Evolutionary conservation across 139 green algal genomes (phyloP), one percentile per base, ranked within the genome.

Genomic region (Chlamydomonas incerta): DNA sequence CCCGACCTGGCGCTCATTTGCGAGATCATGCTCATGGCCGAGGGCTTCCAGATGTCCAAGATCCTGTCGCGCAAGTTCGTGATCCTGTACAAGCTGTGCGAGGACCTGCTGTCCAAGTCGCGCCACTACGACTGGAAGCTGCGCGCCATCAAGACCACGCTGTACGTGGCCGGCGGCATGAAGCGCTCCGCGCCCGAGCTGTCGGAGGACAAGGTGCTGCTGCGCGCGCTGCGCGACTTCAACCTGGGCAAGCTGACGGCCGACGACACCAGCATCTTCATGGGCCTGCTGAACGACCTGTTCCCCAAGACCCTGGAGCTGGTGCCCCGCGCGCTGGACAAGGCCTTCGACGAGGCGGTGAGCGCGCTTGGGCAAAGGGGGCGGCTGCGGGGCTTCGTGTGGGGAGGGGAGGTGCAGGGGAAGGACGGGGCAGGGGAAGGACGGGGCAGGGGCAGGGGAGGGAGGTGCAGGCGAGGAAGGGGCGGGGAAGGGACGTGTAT

Each of bases 71-170:
- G 96, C 87, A 98, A 98, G 92, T 98, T 98, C 88, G 93, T 99
- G 31, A 97, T 97, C 66, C 90, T 99, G 76, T 98, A 99, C 93
- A 96, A 94, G 86, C 93, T 98, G 52, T 98, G 95, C 88, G 94
- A 98, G 87, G 96, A 98, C 90, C 90, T 98, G 88, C 95, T 98
- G 68, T 96, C 91, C 73, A 97, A 97, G 90, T 83, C 65, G 31
- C 87, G 91, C 72, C 96, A 99, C 90, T 99, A 99, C 85, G 96
- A 99, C 90, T 99, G 96, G 96, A 98, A 98, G 93, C 92, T 99
- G 91, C 93, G 96, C 66, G 96, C 96, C n/a, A 98, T 99, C 92
- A 99, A 99, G 92, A 98, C 96, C 55, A 99, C 96, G 29, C 93
- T 99, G 60, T 97, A 98, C 83, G 96, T 99, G 46, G 96, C 96